A percentile compares a stretch with the other conserved stretches of the same genome.
Conservation (phyloP, 768 basidiomycete species). For the Lentinula sp. region DNA sequence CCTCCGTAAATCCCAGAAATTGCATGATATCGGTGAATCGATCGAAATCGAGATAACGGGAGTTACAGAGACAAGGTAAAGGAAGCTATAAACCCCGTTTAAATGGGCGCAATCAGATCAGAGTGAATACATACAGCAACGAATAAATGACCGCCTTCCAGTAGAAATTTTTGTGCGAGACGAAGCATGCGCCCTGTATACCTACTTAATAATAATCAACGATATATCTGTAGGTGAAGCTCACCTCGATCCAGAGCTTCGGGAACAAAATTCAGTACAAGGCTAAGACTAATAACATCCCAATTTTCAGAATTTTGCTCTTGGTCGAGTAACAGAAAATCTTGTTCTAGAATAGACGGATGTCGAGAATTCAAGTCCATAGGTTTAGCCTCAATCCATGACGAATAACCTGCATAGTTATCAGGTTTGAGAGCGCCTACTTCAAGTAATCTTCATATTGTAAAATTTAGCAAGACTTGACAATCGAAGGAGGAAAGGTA, state of each 20-base stretch:
- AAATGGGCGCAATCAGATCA: not conserved
- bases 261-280: constrained; percentile 89
- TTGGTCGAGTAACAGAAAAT: constrained; percentile 66
- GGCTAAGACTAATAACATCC: constrained; percentile 78
- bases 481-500: constrained; percentile 4
- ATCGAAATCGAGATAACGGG: constrained; percentile 68
- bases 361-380: constrained; percentile 86
- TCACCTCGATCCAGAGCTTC: constrained; percentile 70
- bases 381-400: constrained; percentile 70
- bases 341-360: constrained; percentile 77
- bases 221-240: constrained; percentile 7
- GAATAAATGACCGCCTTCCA: constrained; percentile 54
- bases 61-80: constrained; percentile 79
- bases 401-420: constrained; percentile 60
- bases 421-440: constrained; percentile 84
- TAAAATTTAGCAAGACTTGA: not conserved
- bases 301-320: constrained; percentile 49
- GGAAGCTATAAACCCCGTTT: constrained; percentile 53
- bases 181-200: constrained; percentile 63
- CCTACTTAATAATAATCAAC: not conserved
- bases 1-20: constrained; percentile 55
- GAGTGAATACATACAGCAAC: constrained; percentile 48
- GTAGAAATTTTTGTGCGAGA: constrained; percentile 52
- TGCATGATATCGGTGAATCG: constrained; percentile 54
- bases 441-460: constrained; percentile 62